phyloP scores from a whole-genome alignment of 2,329 filamentous ascomycete species.

The Colletotrichum abscissum region DNA sequence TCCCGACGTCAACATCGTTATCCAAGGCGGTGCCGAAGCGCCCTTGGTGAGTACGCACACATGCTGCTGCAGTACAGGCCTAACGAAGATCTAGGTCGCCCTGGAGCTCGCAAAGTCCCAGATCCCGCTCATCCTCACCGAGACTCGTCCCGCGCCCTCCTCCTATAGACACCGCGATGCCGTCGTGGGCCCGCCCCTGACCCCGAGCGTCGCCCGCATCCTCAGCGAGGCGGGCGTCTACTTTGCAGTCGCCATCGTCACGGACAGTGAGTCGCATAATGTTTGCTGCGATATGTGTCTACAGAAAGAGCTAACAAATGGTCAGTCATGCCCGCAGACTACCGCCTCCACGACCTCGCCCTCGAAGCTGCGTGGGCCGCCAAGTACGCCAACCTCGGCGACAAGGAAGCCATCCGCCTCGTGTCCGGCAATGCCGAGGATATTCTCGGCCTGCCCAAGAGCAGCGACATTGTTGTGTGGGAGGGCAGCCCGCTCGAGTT shows the following conservation, averaged over 20 bases:
- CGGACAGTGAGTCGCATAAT: constrained; percentile 36
- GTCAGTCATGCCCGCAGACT: constrained; percentile 44
- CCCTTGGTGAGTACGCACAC: constrained; percentile 44
- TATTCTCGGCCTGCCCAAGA: constrained; percentile 50
- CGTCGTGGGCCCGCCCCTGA: constrained; percentile 55
- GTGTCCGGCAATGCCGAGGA: constrained; percentile 54
- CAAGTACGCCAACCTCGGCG: constrained; percentile 50
- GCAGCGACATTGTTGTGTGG: constrained; percentile 54
- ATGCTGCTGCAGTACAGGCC: not conserved
- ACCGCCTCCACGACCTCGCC: constrained; percentile 51
- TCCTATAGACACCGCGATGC: constrained; percentile 50
- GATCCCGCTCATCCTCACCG: constrained; percentile 56
- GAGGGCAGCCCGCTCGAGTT: constrained; percentile 55
- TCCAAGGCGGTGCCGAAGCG: constrained; percentile 53
- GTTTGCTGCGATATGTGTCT: not conserved
- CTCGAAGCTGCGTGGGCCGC: constrained; percentile 53
- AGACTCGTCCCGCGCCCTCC: constrained; percentile 46
- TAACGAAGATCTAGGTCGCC: constrained; percentile 44
- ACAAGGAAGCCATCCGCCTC: constrained; percentile 48
- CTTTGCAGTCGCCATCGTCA: constrained; percentile 46
- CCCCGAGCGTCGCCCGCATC: constrained; percentile 49
- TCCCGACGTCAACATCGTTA: constrained; percentile 46
- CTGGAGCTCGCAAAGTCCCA: constrained; percentile 50
- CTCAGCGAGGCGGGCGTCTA: constrained; percentile 53
- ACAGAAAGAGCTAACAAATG: not conserved